phyloP scores from a whole-genome alignment of 179 eudicot genomes.

The Nepenthes alata region DNA sequence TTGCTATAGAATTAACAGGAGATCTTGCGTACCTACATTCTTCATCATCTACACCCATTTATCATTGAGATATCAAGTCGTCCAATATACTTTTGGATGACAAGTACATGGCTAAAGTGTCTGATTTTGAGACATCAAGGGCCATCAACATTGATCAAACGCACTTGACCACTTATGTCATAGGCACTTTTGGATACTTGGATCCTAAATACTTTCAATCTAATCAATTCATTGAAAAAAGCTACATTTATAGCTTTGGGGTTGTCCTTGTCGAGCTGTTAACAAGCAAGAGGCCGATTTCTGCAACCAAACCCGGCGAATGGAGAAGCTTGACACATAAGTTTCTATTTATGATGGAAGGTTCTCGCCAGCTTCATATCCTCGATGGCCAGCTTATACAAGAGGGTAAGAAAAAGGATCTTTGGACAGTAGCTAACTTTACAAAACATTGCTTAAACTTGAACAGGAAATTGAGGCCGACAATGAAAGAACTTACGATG shows the following conservation, averaged over 20 bases:
- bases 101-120: conserved; percentile 16
- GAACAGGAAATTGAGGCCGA: conserved; percentile 26
- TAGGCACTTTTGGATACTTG: conserved; percentile 21
- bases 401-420: conserved; percentile 12
- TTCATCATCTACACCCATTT: conserved; percentile 16
- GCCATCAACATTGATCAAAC: conserved; percentile 15
- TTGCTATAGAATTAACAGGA: conserved; percentile 18
- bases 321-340: conserved; percentile 17
- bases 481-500: conserved; percentile 17
- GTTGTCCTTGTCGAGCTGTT: conserved; percentile 37
- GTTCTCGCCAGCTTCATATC: conserved; percentile 11
- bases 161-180: conserved; percentile 20
- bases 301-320: conserved; percentile 1
- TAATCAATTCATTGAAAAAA: conserved; percentile 15
- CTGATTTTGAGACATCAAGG: conserved; percentile 23
- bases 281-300: conserved; percentile 25
- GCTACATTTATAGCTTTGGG: conserved; percentile 28
- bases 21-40: conserved; percentile 24
- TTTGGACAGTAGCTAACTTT: conserved; percentile 13
- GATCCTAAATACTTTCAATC: conserved; percentile 22
- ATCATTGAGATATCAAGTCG: conserved; percentile 22
- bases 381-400: conserved; percentile 13
- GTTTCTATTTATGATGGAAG: conserved; percentile 17
- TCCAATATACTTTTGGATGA: conserved; percentile 21
- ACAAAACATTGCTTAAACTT: conserved; percentile 22